These are phyloP conservation scores for Amaranthus hypochondriacus DNA, from an alignment of 148 eudicot species.

Conservation along the genomic window DNA sequence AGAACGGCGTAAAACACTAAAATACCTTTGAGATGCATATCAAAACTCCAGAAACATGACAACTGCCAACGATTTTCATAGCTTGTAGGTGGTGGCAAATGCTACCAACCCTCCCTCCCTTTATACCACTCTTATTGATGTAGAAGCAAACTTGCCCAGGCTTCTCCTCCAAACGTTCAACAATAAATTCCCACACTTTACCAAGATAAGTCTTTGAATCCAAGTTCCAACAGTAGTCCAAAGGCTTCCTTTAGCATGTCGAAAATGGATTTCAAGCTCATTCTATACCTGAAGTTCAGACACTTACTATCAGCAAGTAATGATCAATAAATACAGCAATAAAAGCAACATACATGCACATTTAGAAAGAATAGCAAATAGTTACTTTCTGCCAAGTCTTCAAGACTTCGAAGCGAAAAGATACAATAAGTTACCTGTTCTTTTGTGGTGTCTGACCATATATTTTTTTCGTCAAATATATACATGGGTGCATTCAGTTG, in stretches of 20 bases:
- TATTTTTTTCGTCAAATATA: constrained; percentile 4
- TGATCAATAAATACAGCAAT: background rate
- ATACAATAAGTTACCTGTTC: constrained; percentile 15
- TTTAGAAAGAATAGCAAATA: background rate
- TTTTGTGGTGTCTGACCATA: constrained; percentile 1
- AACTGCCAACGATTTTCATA: background rate
- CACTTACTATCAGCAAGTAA: background rate
- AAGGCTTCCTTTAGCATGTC: background rate
- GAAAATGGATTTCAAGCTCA: background rate
- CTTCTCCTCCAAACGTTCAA: background rate
- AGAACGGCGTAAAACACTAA: background rate
- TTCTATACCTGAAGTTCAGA: background rate
- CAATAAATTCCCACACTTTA: background rate
- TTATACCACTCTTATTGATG: background rate
- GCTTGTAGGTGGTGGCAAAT: background rate
- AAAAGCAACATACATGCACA: background rate
- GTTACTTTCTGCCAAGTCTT: background rate
- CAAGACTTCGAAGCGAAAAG: background rate
- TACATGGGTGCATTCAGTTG: constrained; percentile 15
- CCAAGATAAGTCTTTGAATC: background rate
- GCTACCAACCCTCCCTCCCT: background rate
- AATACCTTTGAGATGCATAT: background rate
- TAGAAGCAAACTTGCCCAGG: background rate
- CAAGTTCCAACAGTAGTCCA: background rate
- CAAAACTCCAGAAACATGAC: background rate